A percentile compares a stretch with the other conserved stretches of the same genome.
phyloP scores from a whole-genome alignment of 2,329 filamentous ascomycete genomes.

The Fusarium sp. region DNA sequence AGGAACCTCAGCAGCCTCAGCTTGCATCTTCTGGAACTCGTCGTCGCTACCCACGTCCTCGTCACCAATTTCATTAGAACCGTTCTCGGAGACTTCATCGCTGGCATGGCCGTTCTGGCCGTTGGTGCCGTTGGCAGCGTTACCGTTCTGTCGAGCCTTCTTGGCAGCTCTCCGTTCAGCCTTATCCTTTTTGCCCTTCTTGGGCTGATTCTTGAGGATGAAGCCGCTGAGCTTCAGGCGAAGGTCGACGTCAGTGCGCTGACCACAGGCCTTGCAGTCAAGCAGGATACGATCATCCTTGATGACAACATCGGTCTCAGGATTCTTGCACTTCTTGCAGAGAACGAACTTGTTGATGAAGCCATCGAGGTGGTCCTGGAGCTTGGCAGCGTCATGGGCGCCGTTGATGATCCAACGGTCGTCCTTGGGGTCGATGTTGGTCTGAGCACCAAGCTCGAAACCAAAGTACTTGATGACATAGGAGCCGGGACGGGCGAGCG shows the following conservation, averaged over 20 bases:
- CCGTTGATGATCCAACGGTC: constrained; percentile 99
- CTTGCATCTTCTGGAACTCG: constrained; percentile 88
- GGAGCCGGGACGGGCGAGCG: constrained; percentile 90
- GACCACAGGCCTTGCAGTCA: constrained; percentile 98
- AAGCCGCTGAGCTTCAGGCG: constrained; percentile 97
- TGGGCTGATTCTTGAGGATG: constrained; percentile 95
- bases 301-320: constrained; percentile 95
- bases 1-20: constrained; percentile 65
- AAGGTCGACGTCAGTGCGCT: constrained; percentile 91
- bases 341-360: constrained; percentile 99
- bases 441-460: constrained; percentile 98
- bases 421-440: constrained; percentile 96
- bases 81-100: constrained; percentile 67
- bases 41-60: constrained; percentile 88
- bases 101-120: constrained; percentile 72
- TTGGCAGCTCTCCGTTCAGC: constrained; percentile 91
- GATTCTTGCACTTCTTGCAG: constrained; percentile 99
- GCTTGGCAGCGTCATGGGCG: constrained; percentile 93
- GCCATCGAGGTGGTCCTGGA: constrained; percentile 97
- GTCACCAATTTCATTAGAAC: constrained; percentile 65
- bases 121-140: constrained; percentile 60
- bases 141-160: constrained; percentile 82
- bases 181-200: constrained; percentile 98
- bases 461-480: constrained; percentile 99
- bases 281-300: constrained; percentile 93